Evolutionary conservation across 2,329 filamentous ascomycete species (phyloP).

Genomic region (Allantophomopsis lycopodina): DNA sequence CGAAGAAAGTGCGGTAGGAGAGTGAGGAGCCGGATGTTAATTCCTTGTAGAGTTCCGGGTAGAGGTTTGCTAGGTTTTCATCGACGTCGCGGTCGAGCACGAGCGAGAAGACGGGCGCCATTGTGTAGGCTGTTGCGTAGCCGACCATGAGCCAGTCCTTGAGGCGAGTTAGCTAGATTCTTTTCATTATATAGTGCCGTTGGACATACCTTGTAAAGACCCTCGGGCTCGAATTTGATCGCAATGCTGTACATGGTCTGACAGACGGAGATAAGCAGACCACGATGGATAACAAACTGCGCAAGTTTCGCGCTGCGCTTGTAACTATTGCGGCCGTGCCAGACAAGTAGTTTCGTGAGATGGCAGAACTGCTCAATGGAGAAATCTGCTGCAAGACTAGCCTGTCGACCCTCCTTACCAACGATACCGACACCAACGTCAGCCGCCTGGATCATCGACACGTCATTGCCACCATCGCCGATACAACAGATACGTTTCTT

Average conservation of each 20-base stretch:
- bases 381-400: constrained; percentile 89
- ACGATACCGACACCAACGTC: constrained; percentile 97
- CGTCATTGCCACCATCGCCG: constrained; percentile 94
- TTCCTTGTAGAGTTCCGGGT: constrained; percentile 96
- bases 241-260: constrained; percentile 97
- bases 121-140: constrained; percentile 93
- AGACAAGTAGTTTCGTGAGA: constrained; percentile 91
- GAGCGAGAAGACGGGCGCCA: constrained; percentile 80
- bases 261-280: constrained; percentile 86
- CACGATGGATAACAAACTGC: constrained; percentile 96
- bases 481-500: constrained; percentile 96
- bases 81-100: constrained; percentile 94
- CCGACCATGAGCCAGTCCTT: constrained; percentile 94
- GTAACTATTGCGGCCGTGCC: constrained; percentile 96
- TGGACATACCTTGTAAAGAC: constrained; percentile 61
- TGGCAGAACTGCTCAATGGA: constrained; percentile 93
- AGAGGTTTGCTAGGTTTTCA: constrained; percentile 83
- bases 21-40: constrained; percentile 79
- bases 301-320: constrained; percentile 90
- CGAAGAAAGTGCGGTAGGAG: constrained; percentile 88
- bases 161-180: neutral
- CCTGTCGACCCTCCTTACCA: constrained; percentile 92
- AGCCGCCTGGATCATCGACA: constrained; percentile 97
- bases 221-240: constrained; percentile 82
- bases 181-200: neutral